Percentiles rank a stretch among this genome's conserved stretches.
phyloP scores from a whole-genome alignment of 148 eudicot species.

The Euryodendron excelsum region DNA sequence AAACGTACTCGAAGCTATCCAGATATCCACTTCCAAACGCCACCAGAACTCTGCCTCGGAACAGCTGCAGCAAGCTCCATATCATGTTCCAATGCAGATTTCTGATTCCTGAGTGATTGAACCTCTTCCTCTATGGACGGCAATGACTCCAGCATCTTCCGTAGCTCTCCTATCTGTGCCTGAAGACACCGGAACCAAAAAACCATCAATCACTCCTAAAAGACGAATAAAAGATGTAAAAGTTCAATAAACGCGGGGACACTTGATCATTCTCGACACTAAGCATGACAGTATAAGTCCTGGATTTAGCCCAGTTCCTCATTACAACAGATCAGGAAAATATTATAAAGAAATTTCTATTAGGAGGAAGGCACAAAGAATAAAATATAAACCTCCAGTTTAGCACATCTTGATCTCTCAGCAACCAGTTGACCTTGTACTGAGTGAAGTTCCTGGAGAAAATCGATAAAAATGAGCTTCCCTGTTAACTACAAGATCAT shows the following conservation, averaged over 20 bases:
- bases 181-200: constrained; percentile 26
- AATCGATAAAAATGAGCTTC: constrained; percentile 18
- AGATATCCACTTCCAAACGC: constrained; percentile 85
- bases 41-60: constrained; percentile 60
- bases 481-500: no score
- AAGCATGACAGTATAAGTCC: neutral
- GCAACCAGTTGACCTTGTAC: constrained; percentile 79
- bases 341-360: neutral
- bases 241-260: neutral
- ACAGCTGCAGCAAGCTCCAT: constrained; percentile 41
- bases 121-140: constrained; percentile 80
- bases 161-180: constrained; percentile 89
- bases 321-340: neutral
- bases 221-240: neutral
- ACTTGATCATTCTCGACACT: neutral
- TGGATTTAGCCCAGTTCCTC: neutral
- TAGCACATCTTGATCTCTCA: constrained; percentile 94
- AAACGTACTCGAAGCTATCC: constrained; percentile 34
- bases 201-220: neutral
- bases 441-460: constrained; percentile 73
- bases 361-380: neutral
- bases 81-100: constrained; percentile 59
- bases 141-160: constrained; percentile 56
- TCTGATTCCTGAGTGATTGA: constrained; percentile 60
- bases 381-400: constrained; percentile 64